A percentile compares a stretch with the other conserved stretches of the same genome.
Conservation (phyloP, 805 yeast genomes). For the Jamesozyma rosinii region DNA sequence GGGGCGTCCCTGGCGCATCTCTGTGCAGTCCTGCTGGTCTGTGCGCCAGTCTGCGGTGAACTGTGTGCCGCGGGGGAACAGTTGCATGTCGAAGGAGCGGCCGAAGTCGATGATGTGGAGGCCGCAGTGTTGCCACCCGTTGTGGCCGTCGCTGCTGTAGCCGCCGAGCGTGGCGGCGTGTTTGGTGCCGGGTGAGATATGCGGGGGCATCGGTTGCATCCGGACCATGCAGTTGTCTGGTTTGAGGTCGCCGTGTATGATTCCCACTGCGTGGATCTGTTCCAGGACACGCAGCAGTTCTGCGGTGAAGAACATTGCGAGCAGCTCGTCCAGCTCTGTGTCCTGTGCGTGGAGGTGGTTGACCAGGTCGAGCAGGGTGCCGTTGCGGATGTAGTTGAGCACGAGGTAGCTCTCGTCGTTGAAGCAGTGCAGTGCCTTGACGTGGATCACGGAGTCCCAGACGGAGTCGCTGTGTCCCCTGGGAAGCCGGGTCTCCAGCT, state of each 20-base stretch:
- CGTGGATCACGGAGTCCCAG: conserved; percentile 38
- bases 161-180: conserved; percentile 14
- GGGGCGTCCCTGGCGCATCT: conserved; percentile 46
- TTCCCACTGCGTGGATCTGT: conserved; percentile 51
- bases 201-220: too few relatives aligned
- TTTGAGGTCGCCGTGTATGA: conserved; percentile 78
- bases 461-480: conserved; percentile 18
- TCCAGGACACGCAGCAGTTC: conserved; percentile 56
- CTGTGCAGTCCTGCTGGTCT: conserved; percentile 65
- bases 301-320: conserved; percentile 53
- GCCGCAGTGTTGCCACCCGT: conserved; percentile 46
- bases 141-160: conserved; percentile 30
- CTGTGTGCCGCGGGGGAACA: conserved; percentile 41
- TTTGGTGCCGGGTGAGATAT: background rate
- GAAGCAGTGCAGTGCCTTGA: conserved; percentile 45
- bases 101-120: conserved; percentile 72
- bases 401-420: conserved; percentile 62
- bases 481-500: conserved; percentile 41
- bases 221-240: conserved; percentile 81
- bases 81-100: conserved; percentile 59
- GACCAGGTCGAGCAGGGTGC: conserved; percentile 63
- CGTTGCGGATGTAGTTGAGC: conserved; percentile 56
- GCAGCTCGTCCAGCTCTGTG: conserved; percentile 44
- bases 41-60: conserved; percentile 54
- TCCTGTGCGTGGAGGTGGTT: conserved; percentile 37